Evolutionary conservation across 2,329 filamentous ascomycete species (phyloP).

Genomic region (Cytospora paraplurivora): DNA sequence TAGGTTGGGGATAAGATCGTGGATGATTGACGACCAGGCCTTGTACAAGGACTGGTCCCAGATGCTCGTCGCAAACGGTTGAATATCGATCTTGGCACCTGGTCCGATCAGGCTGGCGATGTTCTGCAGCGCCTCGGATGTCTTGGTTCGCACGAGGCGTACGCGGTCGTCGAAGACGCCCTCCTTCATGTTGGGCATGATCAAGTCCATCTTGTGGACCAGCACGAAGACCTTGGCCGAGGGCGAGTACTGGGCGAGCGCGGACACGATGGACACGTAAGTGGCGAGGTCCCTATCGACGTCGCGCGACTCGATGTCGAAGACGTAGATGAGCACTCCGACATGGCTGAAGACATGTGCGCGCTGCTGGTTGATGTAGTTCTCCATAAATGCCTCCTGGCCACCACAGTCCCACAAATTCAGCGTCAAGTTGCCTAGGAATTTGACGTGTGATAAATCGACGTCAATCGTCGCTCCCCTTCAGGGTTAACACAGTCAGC

Average conservation of each 20-base stretch:
- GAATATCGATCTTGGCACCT: constrained; percentile 57
- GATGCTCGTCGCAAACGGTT: constrained; percentile 92
- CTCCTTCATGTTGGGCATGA: constrained; percentile 77
- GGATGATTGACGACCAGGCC: constrained; percentile 97
- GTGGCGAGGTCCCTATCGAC: constrained; percentile 91
- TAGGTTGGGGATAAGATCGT: constrained; percentile 95
- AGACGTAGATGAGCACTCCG: constrained; percentile 97
- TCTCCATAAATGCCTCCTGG: constrained; percentile 98
- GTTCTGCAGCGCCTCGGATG: constrained; percentile 54
- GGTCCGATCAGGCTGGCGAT: constrained; percentile 35
- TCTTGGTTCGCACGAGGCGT: constrained; percentile 73
- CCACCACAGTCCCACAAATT: constrained; percentile 99
- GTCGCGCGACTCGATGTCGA: constrained; percentile 95
- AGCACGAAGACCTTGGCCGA: constrained; percentile 87
- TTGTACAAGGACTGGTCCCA: constrained; percentile 99
- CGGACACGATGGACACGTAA: constrained; percentile 87
- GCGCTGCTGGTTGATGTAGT: constrained; percentile 93
- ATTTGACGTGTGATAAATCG: constrained; percentile 97
- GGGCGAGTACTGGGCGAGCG: constrained; percentile 81
- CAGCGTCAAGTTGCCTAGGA: constrained; percentile 94
- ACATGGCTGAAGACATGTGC: constrained; percentile 96
- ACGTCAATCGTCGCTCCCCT: constrained; percentile 95
- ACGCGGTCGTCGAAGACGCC: constrained; percentile 84
- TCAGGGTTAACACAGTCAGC: constrained; percentile 16
- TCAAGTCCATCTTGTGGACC: constrained; percentile 98